phyloP scores from a whole-genome alignment of 2,329 filamentous ascomycete genomes.

The Ascosphaera pollenicola region DNA sequence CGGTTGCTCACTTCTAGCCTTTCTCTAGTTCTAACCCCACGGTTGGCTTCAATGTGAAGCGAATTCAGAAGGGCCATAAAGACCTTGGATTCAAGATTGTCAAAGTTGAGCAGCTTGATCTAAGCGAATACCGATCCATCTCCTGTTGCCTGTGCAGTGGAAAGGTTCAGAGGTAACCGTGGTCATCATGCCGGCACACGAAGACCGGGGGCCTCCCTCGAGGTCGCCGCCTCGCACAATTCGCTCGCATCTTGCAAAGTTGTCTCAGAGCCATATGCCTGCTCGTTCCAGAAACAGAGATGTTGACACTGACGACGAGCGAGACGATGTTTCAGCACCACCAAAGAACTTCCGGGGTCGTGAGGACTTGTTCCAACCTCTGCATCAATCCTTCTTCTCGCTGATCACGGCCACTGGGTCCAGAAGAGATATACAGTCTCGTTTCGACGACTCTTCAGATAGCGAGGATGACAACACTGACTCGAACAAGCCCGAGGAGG shows the following conservation, averaged over 20 bases:
- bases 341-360: slow-evolving; percentile 17
- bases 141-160: too few species aligned
- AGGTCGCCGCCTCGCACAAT: too few species aligned
- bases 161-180: too few species aligned
- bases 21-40: slow-evolving; percentile 73
- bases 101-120: too few species aligned
- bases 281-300: slow-evolving; percentile 28
- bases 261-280: slow-evolving; percentile 29
- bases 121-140: too few species aligned
- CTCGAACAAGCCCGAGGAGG: slow-evolving; percentile 2
- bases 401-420: slow-evolving; percentile 78
- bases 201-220: too few species aligned
- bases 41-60: slow-evolving; percentile 98
- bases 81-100: too few species aligned
- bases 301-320: slow-evolving; percentile 24
- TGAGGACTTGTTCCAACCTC: slow-evolving; percentile 33
- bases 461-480: slow-evolving; percentile 32
- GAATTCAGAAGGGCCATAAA: slow-evolving; percentile 90
- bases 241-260: background rate
- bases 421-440: slow-evolving; percentile 56
- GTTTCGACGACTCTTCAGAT: slow-evolving; percentile 67
- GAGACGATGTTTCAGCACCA: slow-evolving; percentile 38
- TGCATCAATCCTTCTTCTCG: slow-evolving; percentile 89
- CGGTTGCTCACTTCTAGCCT: background rate
- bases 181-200: too few species aligned